Evolutionary conservation across 139 green algal species (phyloP).

Genomic region (Chloropicon primus): DNA sequence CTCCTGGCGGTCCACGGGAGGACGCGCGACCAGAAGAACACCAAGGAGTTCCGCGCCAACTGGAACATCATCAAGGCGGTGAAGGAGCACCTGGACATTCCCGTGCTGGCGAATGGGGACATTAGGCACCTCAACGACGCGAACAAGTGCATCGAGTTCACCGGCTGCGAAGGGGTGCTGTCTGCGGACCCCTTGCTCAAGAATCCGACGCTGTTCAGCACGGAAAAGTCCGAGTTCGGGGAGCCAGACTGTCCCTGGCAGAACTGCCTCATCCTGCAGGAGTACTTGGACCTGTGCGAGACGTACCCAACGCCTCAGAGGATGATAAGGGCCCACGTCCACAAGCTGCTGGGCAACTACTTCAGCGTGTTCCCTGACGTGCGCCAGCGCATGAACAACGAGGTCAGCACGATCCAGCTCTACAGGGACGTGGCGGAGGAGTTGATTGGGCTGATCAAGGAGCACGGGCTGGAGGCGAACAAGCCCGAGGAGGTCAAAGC

Average conservation of each 20-base stretch:
- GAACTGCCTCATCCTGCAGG: constrained; percentile 34
- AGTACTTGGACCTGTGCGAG: constrained; percentile 72
- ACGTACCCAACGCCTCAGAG: constrained; percentile 55
- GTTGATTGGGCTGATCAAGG: background rate
- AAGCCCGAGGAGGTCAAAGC: too few relatives aligned
- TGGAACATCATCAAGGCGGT: constrained; percentile 64
- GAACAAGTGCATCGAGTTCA: constrained; percentile 52
- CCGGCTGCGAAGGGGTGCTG: constrained; percentile 69
- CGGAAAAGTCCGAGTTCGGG: background rate
- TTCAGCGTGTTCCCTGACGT: background rate
- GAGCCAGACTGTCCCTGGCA: constrained; percentile 22
- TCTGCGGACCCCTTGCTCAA: constrained; percentile 67
- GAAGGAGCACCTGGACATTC: constrained; percentile 17
- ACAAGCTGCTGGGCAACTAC: constrained; percentile 39
- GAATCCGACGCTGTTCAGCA: constrained; percentile 67
- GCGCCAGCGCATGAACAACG: background rate
- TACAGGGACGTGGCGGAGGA: background rate
- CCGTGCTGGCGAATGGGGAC: constrained; percentile 38
- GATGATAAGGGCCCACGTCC: constrained; percentile 68
- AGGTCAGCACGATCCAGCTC: background rate
- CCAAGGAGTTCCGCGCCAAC: constrained; percentile 40
- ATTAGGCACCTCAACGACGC: constrained; percentile 36
- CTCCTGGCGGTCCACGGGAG: constrained; percentile 89
- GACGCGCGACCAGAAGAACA: constrained; percentile 80
- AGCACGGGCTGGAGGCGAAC: background rate